phyloP scores from a whole-genome alignment of 306 rosid genomes.

The Lupinus albus region DNA sequence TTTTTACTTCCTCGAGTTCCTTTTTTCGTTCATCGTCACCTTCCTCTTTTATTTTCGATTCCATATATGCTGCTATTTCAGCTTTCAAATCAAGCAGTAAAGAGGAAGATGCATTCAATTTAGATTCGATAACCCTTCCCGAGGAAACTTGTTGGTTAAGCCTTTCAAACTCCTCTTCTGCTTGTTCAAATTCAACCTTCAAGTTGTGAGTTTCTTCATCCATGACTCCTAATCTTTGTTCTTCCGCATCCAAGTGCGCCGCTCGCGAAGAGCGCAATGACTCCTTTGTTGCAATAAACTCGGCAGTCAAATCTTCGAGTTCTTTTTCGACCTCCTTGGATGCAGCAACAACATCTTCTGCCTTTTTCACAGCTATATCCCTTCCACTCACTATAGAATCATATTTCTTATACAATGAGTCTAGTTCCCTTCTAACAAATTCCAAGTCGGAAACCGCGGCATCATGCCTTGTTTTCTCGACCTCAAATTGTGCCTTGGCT shows the following conservation, averaged over 20 bases:
- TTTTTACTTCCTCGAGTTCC: slow-evolving; percentile 73
- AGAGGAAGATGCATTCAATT: slow-evolving; percentile 69
- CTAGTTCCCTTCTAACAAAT: slow-evolving; percentile 62
- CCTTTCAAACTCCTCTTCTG: slow-evolving; percentile 68
- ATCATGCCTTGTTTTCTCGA: slow-evolving; percentile 57
- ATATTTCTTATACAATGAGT: slow-evolving; percentile 55
- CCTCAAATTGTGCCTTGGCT: slow-evolving; percentile 84
- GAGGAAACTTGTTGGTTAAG: slow-evolving; percentile 66
- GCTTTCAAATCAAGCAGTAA: slow-evolving; percentile 69
- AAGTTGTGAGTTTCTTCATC: slow-evolving; percentile 62
- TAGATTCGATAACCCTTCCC: slow-evolving; percentile 70
- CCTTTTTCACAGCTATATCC: slow-evolving; percentile 61
- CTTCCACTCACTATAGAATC: slow-evolving; percentile 64
- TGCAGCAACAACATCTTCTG: slow-evolving; percentile 75
- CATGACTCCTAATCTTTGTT: slow-evolving; percentile 59
- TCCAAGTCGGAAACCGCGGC: slow-evolving; percentile 71
- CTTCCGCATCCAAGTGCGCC: slow-evolving; percentile 66
- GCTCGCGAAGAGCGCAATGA: slow-evolving; percentile 61
- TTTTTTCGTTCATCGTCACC: slow-evolving; percentile 34
- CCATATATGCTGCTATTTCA: slow-evolving; percentile 76
- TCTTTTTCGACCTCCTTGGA: slow-evolving; percentile 76
- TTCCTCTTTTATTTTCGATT: slow-evolving; percentile 66
- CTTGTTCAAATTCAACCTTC: slow-evolving; percentile 70
- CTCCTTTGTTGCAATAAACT: slow-evolving; percentile 74
- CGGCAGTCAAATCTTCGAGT: slow-evolving; percentile 68